These are phyloP conservation scores for Rhodotorula sp. DNA, from an alignment of 1,284 basidiomycete species.

Conservation along the genomic window DNA sequence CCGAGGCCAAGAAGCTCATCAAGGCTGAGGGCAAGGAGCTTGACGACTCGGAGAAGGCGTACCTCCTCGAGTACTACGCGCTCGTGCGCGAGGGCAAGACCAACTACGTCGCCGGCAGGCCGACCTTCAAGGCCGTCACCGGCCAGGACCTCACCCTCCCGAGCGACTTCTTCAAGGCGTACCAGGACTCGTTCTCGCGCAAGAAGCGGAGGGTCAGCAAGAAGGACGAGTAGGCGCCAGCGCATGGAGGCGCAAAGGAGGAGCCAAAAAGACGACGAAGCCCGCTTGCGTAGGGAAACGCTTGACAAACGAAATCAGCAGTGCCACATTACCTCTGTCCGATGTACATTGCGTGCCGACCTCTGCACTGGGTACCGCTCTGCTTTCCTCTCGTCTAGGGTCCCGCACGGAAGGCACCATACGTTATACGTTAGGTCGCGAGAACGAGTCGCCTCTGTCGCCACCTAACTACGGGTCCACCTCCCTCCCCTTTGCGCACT, in stretches of 20 bases:
- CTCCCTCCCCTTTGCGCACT: slow-evolving; percentile 24
- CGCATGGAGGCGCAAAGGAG: not conserved
- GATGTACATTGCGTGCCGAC: too few species aligned
- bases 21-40: slow-evolving; percentile 2
- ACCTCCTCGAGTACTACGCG: slow-evolving; percentile 20
- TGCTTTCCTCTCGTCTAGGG: too few species aligned
- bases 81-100: slow-evolving; percentile 14
- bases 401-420: too few species aligned
- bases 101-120: slow-evolving; percentile 12
- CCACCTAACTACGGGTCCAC: slow-evolving; percentile 39
- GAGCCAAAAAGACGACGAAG: not conserved
- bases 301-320: not conserved
- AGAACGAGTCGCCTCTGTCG: too few species aligned
- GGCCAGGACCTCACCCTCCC: slow-evolving; percentile 7
- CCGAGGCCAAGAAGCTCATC: slow-evolving; percentile 18
- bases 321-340: not conserved
- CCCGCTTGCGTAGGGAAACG: too few species aligned
- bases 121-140: slow-evolving; percentile 6
- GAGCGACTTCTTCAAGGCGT: slow-evolving; percentile 9
- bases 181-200: slow-evolving; percentile 12
- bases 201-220: slow-evolving; percentile 14
- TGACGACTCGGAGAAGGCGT: slow-evolving; percentile 8
- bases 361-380: too few species aligned
- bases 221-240: not conserved
- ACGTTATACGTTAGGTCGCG: too few species aligned